phyloP scores from a whole-genome alignment of 2,329 filamentous ascomycete genomes.

The Penicillium hesseltinei region DNA sequence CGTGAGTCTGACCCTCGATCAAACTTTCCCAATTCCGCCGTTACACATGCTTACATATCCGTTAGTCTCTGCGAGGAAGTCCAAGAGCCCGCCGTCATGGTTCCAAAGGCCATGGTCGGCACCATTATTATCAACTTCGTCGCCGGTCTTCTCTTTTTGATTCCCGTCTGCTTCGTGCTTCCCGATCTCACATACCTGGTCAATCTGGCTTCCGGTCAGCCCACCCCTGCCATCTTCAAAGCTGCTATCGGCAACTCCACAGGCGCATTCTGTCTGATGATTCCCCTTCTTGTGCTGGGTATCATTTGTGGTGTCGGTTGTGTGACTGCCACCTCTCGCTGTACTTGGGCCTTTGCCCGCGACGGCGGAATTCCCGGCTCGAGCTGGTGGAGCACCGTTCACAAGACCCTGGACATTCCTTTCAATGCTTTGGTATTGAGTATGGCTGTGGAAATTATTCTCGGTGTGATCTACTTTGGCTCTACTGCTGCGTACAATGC shows the following conservation, averaged over 20 bases:
- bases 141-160: conserved; percentile 64
- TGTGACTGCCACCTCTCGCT: conserved; percentile 67
- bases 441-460: conserved; percentile 64
- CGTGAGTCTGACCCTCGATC: conserved; percentile 49
- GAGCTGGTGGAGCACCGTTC: conserved; percentile 62
- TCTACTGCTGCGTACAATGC: conserved; percentile 72
- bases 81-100: conserved; percentile 60
- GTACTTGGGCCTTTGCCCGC: conserved; percentile 70
- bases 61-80: conserved; percentile 66
- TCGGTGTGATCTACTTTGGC: conserved; percentile 78
- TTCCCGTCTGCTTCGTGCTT: conserved; percentile 72
- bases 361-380: conserved; percentile 71
- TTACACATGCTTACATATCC: conserved; percentile 11
- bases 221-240: conserved; percentile 72
- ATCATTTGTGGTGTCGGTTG: conserved; percentile 70
- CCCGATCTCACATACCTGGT: conserved; percentile 64
- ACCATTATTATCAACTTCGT: conserved; percentile 64
- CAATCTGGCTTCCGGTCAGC: conserved; percentile 65
- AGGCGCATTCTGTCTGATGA: conserved; percentile 70
- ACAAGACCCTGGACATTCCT: conserved; percentile 64
- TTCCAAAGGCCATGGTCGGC: conserved; percentile 67
- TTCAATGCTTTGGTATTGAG: conserved; percentile 67
- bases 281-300: conserved; percentile 65
- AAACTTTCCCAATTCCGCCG: neutral
- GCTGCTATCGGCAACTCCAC: conserved; percentile 66